Evolutionary conservation across 257 asterid species (phyloP), one percentile per base, ranked within the genome.

Genomic region (Solanum verrucosum): DNA sequence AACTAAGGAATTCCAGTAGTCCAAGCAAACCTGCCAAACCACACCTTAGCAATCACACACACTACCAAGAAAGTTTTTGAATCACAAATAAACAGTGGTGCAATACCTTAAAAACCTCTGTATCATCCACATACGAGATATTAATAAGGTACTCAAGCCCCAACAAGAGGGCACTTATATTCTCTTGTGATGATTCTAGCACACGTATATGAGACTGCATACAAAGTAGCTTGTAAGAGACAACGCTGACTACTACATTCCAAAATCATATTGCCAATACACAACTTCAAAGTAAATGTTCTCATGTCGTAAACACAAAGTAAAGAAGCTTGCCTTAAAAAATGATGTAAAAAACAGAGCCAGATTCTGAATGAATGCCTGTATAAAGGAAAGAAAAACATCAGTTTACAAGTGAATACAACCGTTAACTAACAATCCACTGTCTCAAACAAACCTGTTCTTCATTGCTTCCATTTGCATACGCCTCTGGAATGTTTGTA

Each of bases 311-410:
- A 21, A 37, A 86, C 9, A 59, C 88, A 60, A 37, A 59, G 52
- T 75, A 60, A 81, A 33, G 84, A 87, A 25, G 82, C 93, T 92
- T 90, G 93, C 99, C 98, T 97, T 97, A 92, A 87, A 97, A 90
- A 96, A 97, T 70, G 99, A 95, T 83, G 99, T 96, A 91, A 97
- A 94, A 90, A 96, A 97, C 94, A 97, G 86, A 2, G 99, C 99
- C 93, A 97, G 88, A 88, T 97, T 97, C 91, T 97, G 99, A 87
- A 97, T 95, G 87, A 97, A 97, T 44, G 97, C 98, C 99, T 97
- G 97, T 49, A 87, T 21, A 83, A 85, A 90, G 52, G 67, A 49
- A 52, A 83, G 2, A 85, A 70, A 67, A 86, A 29, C 23, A 12
- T 86, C 86, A 75, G 74, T 31, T 29, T 23, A 27, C 40, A 23